Evolutionary conservation across 2,329 filamentous ascomycete species (phyloP).

Genomic region (Lasiodiplodia theobromae): DNA sequence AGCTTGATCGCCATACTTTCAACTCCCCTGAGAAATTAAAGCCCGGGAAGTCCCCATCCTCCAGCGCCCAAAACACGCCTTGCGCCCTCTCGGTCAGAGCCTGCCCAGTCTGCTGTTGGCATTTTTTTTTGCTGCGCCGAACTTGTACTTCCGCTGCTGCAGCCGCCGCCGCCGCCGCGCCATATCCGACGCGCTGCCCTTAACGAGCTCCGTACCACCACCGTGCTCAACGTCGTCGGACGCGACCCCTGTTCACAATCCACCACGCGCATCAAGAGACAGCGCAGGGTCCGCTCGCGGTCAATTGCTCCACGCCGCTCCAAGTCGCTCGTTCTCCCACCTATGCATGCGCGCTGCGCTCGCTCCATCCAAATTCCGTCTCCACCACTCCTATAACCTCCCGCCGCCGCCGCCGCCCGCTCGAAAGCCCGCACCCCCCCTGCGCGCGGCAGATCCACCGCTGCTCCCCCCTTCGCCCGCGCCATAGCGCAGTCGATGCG

Average conservation of each 20-base stretch:
- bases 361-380: slow-evolving; percentile 10
- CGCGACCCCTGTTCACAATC: slow-evolving; percentile 25
- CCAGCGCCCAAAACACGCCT: slow-evolving; percentile 23
- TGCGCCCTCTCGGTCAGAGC: slow-evolving; percentile 3
- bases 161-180: neutral
- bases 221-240: slow-evolving; percentile 21
- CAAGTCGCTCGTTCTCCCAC: slow-evolving; percentile 20
- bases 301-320: slow-evolving; percentile 25
- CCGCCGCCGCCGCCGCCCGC: slow-evolving; percentile 20
- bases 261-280: slow-evolving; percentile 17
- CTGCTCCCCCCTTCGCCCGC: slow-evolving; percentile 22
- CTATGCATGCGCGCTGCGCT: slow-evolving; percentile 26
- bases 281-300: slow-evolving; percentile 22
- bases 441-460: slow-evolving; percentile 25
- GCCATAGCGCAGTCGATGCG: slow-evolving; percentile 29
- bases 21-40: slow-evolving; percentile 30
- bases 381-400: slow-evolving; percentile 26
- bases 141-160: neutral
- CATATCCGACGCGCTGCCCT: slow-evolving; percentile 18
- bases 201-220: slow-evolving; percentile 15
- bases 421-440: slow-evolving; percentile 11
- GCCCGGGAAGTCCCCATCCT: slow-evolving; percentile 13
- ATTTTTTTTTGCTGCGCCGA: slow-evolving; percentile 7
- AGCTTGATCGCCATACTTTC: slow-evolving; percentile 22
- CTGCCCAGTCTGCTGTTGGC: neutral